Base-by-base conservation (phyloP, 441 rosid genomes). In the Populus hybrid region DNA sequence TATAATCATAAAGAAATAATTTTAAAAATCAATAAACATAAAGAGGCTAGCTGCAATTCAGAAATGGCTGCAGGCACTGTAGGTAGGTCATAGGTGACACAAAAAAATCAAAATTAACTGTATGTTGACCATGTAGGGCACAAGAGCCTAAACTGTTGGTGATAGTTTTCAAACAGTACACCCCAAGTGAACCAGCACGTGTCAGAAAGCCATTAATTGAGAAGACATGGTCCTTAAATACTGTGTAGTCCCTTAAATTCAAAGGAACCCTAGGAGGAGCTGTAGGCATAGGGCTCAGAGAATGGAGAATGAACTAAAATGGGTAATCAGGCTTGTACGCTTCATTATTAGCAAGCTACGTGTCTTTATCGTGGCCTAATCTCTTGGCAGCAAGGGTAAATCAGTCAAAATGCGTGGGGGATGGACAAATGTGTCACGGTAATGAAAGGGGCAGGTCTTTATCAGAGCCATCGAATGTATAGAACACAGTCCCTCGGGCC, bases 381-480 rank as follows among this genome's bases (percentile, higher is more conserved):
- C 21, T 67, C 50, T 9, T 21, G 66, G 21, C 26, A 30, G 26
- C 69, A 57, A 67, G 80, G 82, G 80, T 67, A 79, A 40, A 28
- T 18, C 18, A 1, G 82, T 72, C 67, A 79, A 84, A 26, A 9
- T 6, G 5, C 8, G 28, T 46, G 16, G 28, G 1, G 28, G 8
- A 26, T 8, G 69, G 82, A 82, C 80, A 82, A 73, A 79, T 23
- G 71, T 38, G 71, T 70, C 65, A 53, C 79, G 75, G 79, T 64
- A 76, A 80, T 72, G 79, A 69, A 82, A 84, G 80, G 82, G 20
- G 11, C 40, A 69, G 67, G 82, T 80, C 84, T 71, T 84, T 81
- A 80, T 86, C 86, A 86, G 90, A 80, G 88, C 75, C 83, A 89
- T 89, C 81, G 85, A 86, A 82, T 67, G 84, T 88, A 82, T 84